Conservation (phyloP, 2,329 filamentous ascomycete genomes). For the Akanthomyces dipterigenus region DNA sequence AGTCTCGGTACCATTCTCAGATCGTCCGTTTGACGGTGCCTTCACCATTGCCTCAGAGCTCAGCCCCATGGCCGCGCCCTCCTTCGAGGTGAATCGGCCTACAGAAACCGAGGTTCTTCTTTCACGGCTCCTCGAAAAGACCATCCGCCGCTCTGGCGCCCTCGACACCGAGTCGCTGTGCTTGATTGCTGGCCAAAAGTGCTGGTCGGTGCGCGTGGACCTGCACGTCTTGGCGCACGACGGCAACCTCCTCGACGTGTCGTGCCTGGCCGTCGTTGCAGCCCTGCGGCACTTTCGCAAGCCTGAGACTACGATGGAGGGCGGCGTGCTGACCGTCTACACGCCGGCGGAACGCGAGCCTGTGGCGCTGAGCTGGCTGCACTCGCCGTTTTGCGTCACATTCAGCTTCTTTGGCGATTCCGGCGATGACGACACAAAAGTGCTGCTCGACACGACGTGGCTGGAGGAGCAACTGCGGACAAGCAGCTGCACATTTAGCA, state of each 20-base stretch:
- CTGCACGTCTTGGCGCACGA: conserved; percentile 88
- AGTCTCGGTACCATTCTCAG: conserved; percentile 75
- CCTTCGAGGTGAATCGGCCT: conserved; percentile 78
- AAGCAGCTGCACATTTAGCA: conserved; percentile 70
- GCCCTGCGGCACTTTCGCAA: conserved; percentile 86
- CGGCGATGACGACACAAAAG: conserved; percentile 34
- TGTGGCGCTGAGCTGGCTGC: conserved; percentile 81
- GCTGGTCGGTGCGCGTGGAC: conserved; percentile 86
- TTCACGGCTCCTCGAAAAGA: conserved; percentile 86
- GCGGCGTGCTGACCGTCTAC: conserved; percentile 78
- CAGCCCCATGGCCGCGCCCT: conserved; percentile 83
- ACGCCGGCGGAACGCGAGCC: conserved; percentile 80
- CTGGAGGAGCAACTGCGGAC: conserved; percentile 71
- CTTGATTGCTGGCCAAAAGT: conserved; percentile 82
- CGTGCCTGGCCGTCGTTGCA: conserved; percentile 80
- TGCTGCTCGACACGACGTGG: conserved; percentile 64
- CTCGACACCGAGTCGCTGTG: conserved; percentile 95
- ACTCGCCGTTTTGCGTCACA: conserved; percentile 85
- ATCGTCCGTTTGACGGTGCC: conserved; percentile 90
- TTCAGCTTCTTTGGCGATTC: conserved; percentile 78
- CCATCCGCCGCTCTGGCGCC: conserved; percentile 82
- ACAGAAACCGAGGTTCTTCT: conserved; percentile 81
- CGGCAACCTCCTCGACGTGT: conserved; percentile 79
- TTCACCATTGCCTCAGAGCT: conserved; percentile 91
- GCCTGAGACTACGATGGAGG: conserved; percentile 81